Evolutionary conservation across 768 basidiomycete genomes (phyloP).

Genomic region (Astraeus odoratus): DNA sequence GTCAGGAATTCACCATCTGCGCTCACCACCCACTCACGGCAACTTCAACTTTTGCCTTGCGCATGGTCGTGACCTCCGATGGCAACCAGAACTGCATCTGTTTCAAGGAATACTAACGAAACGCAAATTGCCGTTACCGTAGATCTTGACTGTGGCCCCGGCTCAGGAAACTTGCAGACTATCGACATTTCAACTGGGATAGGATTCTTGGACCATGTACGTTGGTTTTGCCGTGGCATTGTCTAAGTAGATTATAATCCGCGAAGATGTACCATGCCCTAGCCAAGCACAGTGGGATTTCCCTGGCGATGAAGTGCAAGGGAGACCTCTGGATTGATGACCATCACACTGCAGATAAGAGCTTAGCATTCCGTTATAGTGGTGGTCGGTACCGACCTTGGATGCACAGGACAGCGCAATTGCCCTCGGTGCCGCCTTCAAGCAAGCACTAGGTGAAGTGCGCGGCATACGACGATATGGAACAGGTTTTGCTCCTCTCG

Average conservation of each 20-base stretch:
- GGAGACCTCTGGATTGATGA: conserved; percentile 98
- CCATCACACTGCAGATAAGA: conserved; percentile 98
- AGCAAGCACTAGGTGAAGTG: conserved; percentile 89
- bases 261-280: conserved; percentile 94
- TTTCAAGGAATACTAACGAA: conserved; percentile 85
- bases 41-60: no score
- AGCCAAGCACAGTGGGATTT: conserved; percentile 95
- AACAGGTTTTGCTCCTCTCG: conserved; percentile 92
- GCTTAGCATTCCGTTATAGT: conserved; percentile 9
- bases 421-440: conserved; percentile 86
- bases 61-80: background rate
- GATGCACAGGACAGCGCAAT: conserved; percentile 79
- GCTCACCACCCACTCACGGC: no score
- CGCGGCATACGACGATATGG: conserved; percentile 93
- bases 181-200: conserved; percentile 92
- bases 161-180: conserved; percentile 51
- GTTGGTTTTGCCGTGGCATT: conserved; percentile 14
- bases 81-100: conserved; percentile 48
- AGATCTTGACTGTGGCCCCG: conserved; percentile 73
- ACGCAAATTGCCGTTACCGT: conserved; percentile 82
- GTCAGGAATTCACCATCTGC: no score
- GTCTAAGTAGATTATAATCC: background rate
- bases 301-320: conserved; percentile 81
- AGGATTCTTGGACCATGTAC: conserved; percentile 96
- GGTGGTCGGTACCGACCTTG: conserved; percentile 14